Base-by-base conservation (phyloP, 2,329 filamentous ascomycete genomes). In the Fusarium luffae region DNA sequence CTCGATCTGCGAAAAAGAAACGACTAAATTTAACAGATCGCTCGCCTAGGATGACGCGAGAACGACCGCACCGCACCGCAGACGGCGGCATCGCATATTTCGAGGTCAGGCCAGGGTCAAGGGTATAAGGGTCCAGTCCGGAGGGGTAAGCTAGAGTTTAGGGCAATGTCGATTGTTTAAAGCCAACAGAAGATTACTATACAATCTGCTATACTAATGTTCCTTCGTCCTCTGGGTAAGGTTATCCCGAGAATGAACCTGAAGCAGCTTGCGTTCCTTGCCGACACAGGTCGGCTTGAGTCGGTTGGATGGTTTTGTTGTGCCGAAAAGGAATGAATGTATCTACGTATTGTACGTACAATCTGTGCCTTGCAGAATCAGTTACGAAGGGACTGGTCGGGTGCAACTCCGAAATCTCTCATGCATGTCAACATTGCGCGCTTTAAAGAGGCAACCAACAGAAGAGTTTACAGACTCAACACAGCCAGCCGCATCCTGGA, bases 331-430 rank as follows among this genome's bases (percentile, higher is more conserved):
- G 13, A 18, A 50, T 18, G 23, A 18, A 50, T 18, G 23, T 19
- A 28, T 32, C 37, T 21, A n/a, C n/a, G 27, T 54, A 28, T 32
- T 47, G 27, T 27, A 48, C 11, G 49, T 49, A 51, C 23, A 57
- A 54, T 56, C 46, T 69, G 68, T 71, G 47, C 68, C 68, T 71
- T 71, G 68, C 67, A 70, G 67, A 19, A 59, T 55, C 25, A 69
- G 25, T 56, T 30, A 47, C 40, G 44, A 43, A 54, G 43, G 48
- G 55, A 49, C 54, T 59, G 28, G 11, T 44, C 61, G 44, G 50
- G 30, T 64, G 43, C 63, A 46, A 44, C 34, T 54, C 60, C 37
- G 42, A 54, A 25, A 46, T 25, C 51, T 56, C 42, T 71, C 52
- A 71, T 71, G 68, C 68, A 70, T 48, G 60, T 71, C 68, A 70